phyloP scores from a whole-genome alignment of 805 yeast genomes.

The Isabelozyma heimii region DNA sequence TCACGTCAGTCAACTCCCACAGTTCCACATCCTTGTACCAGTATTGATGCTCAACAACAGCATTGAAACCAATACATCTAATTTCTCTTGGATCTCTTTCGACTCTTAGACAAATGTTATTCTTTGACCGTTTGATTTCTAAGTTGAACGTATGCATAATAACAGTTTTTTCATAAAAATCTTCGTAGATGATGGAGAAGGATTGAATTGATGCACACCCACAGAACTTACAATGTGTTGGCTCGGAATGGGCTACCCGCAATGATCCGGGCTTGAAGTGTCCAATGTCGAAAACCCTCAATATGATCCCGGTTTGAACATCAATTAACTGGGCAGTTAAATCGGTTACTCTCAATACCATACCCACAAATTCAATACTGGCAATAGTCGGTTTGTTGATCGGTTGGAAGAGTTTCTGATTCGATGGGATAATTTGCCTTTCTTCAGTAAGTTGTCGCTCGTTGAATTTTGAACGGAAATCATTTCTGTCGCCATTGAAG shows the following conservation, averaged over 20 bases:
- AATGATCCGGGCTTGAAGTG: constrained; percentile 59
- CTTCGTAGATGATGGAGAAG: constrained; percentile 70
- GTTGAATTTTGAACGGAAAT: constrained; percentile 8
- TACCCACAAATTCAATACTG: constrained; percentile 68
- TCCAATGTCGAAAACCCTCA: constrained; percentile 61
- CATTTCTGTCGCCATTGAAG: constrained; percentile 8
- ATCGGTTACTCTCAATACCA: constrained; percentile 61
- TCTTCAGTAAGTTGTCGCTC: not conserved
- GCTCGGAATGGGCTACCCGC: constrained; percentile 75
- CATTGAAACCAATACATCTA: constrained; percentile 81
- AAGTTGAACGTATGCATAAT: constrained; percentile 72
- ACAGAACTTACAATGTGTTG: constrained; percentile 86
- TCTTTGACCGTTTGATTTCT: constrained; percentile 67
- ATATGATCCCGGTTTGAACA: constrained; percentile 71
- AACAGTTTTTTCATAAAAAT: constrained; percentile 51
- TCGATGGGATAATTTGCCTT: not conserved
- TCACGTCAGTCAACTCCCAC: constrained; percentile 79
- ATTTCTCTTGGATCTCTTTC: constrained; percentile 93
- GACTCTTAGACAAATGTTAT: constrained; percentile 78
- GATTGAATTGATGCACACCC: constrained; percentile 82
- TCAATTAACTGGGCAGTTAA: constrained; percentile 66
- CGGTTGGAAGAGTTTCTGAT: not conserved
- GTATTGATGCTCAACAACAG: constrained; percentile 66
- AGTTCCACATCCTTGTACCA: constrained; percentile 67
- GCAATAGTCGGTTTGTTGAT: constrained; percentile 42